Percentiles rank a stretch among this genome's conserved stretches.
Conservation (phyloP, 2,329 filamentous ascomycete genomes). For the Ceratocystis harringtonii region DNA sequence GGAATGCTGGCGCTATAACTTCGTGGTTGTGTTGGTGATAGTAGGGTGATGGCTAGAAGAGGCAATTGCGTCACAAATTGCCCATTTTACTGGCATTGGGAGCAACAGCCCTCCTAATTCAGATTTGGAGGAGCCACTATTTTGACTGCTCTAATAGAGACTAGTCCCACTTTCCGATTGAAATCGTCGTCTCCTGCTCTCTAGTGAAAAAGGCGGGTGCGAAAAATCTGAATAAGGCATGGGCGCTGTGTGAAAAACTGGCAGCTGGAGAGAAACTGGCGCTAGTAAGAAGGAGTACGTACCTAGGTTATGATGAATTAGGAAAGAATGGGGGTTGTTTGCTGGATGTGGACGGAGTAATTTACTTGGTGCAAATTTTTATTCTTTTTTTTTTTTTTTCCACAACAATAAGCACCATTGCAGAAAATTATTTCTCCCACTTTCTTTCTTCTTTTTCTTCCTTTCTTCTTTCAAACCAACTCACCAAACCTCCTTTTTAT, state of each 20-base stretch:
- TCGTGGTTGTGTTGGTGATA: no score
- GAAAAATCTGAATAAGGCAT: neutral
- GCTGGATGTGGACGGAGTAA: constrained; percentile 6
- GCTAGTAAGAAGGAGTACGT: neutral
- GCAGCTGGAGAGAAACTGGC: neutral
- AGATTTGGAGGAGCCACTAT: neutral
- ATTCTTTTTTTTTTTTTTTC: neutral
- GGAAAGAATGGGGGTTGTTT: constrained; percentile 5
- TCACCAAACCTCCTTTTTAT: constrained; percentile 31
- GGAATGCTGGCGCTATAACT: no score
- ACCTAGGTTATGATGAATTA: neutral
- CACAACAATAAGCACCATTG: constrained; percentile 19
- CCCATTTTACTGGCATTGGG: no score
- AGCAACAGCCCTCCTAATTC: no score
- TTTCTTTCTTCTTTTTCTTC: constrained; percentile 28
- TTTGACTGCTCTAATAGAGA: neutral
- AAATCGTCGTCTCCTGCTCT: neutral
- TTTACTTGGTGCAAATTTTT: neutral
- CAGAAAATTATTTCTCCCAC: constrained; percentile 26
- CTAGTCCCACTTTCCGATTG: neutral
- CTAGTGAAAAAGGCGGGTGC: neutral
- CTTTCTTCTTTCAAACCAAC: constrained; percentile 30
- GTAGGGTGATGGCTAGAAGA: no score
- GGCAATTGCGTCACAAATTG: no score
- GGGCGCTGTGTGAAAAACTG: neutral